phyloP scores from a whole-genome alignment of 495 filamentous ascomycete species.

The Aspergillus homomorphus region DNA sequence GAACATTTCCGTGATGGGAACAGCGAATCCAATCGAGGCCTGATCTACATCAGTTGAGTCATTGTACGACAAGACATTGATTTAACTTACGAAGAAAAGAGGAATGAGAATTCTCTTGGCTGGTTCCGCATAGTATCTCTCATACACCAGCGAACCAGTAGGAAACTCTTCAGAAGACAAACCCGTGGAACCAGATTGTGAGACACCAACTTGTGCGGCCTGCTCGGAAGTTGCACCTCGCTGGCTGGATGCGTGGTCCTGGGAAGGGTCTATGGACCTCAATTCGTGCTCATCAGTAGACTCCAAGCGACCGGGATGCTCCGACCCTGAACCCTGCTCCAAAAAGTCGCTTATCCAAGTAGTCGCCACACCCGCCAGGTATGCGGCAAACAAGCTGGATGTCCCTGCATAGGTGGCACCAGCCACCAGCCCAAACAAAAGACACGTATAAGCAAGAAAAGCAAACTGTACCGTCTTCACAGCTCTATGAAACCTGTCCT shows the following conservation, averaged over 20 bases:
- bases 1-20: conserved; percentile 73
- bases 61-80: not conserved
- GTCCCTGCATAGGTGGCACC: conserved; percentile 61
- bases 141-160: conserved; percentile 47
- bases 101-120: conserved; percentile 60
- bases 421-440: conserved; percentile 55
- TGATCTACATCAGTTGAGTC: conserved; percentile 17
- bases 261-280: not conserved
- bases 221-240: not conserved
- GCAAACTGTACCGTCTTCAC: conserved; percentile 26
- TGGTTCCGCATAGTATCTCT: conserved; percentile 51
- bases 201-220: not conserved
- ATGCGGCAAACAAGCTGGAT: conserved; percentile 68
- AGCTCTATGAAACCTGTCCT: conserved; percentile 15
- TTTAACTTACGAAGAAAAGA: conserved; percentile 65
- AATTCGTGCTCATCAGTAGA: not conserved
- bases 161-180: conserved; percentile 6
- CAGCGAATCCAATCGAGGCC: conserved; percentile 76
- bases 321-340: not conserved
- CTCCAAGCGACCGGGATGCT: not conserved
- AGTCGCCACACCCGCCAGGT: conserved; percentile 59
- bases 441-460: conserved; percentile 37
- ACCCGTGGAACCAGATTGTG: not conserved
- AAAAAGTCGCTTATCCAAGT: conserved; percentile 50
- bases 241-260: not conserved